Base-by-base conservation (phyloP, 306 rosid species). In the Acacia melanoxylon region DNA sequence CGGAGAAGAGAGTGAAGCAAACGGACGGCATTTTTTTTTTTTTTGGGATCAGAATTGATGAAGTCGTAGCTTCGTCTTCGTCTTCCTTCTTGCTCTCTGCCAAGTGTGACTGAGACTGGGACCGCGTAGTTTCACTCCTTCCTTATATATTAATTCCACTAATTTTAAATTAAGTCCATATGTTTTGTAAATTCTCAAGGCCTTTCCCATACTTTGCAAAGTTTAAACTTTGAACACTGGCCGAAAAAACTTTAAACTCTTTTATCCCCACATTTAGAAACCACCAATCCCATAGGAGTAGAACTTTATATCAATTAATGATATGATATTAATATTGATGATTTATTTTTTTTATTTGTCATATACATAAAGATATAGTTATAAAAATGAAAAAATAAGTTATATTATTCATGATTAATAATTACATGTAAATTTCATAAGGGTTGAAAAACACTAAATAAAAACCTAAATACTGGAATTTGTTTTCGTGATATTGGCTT, bases 1-100 rank as follows among this genome's bases (percentile, higher is more conserved):
- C 33, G 52, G 33, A 69, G 74, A 69, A 41, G 74, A 69, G 33
- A 69, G 74, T 69, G 52, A 69, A 69, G 52, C 33, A 25, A 69
- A 20, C 8, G 10, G 74, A 41, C 12, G 19, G 10, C 74, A 69
- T 69, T 13, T 33, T 11, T 41, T 58, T 58, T 58, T 2, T n/a
- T 7, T 9, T 8, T 1, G 45, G 4, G 33, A 27, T 12, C 19
- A n/a, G 12, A 42, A 42, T n/a, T 46, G 24, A 22, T 12, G 51
- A 41, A 27, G 33, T n/a, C 51, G 52, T 2, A 4, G 74, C 35
- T 20, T 42, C 16, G 52, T 40, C 52, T 69, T 69, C 74, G 51
- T 9, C 73, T 68, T 68, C 52, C 74, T 13, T 69, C 15, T 37
- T 67, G 27, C 25, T 20, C 61, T 22, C 14, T 3, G 65, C 1